Conservation (phyloP, 176 grass and related monocot species). For the Sorghum bicolor region Sorghum_bicolor_NCBIv3 NC_012874.2:69363501-69364000, state of each 20-base stretch:
- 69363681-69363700: slow-evolving; percentile 69
- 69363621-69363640: slow-evolving; percentile 88
- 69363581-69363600: slow-evolving; percentile 70
- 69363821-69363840: slow-evolving; percentile 6
- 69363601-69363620: slow-evolving; percentile 92
- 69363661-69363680: slow-evolving; percentile 55
- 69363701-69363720: slow-evolving; percentile 36
- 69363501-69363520: slow-evolving; percentile 13
- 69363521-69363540: slow-evolving; percentile 92
- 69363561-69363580: slow-evolving; percentile 86
- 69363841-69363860: neutral
- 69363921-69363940: slow-evolving; percentile 84
- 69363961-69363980: slow-evolving; percentile 96
- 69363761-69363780: slow-evolving; percentile 77
- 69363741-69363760: slow-evolving; percentile 60
- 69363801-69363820: slow-evolving; percentile 8
- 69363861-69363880: slow-evolving; percentile 5
- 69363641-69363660: slow-evolving; percentile 66
- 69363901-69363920: slow-evolving; percentile 88
- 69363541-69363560: slow-evolving; percentile 90
- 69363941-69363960: slow-evolving; percentile 90
- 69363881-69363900: slow-evolving; percentile 61
- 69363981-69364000: slow-evolving; percentile 64
- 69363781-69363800: slow-evolving; percentile 33
- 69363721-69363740: slow-evolving; percentile 60